Evolutionary conservation across 139 green algal genomes (phyloP).

Genomic region (Chlorella vulgaris): DNA sequence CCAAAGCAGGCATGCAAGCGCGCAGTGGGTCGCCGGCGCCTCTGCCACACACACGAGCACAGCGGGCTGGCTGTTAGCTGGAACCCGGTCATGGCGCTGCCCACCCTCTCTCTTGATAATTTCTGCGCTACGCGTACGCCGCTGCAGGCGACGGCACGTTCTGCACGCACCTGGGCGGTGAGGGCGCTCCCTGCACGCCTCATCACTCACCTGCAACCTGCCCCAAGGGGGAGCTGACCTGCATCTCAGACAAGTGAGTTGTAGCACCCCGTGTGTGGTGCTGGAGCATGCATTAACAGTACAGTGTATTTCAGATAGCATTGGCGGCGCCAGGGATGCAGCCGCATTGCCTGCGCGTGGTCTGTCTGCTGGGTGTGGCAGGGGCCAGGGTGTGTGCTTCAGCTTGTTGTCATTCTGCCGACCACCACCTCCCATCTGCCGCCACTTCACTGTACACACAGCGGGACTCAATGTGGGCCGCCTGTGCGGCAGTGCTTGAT

Average conservation of each 20-base stretch:
- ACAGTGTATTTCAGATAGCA: not conserved
- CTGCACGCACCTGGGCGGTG: not conserved
- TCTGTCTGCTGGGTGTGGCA: too few relatives aligned
- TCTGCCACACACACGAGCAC: too few relatives aligned
- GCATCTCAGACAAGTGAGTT: not conserved
- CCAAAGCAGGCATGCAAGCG: too few relatives aligned
- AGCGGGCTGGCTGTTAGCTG: not conserved
- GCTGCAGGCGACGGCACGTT: not conserved
- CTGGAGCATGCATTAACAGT: not conserved
- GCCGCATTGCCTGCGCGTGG: not conserved
- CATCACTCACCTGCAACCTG: not conserved
- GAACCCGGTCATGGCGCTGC: not conserved
- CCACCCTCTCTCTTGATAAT: not conserved
- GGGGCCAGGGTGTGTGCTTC: too few relatives aligned
- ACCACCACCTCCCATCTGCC: too few relatives aligned
- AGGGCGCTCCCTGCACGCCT: not conserved
- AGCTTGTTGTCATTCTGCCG: too few relatives aligned
- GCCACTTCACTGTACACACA: too few relatives aligned
- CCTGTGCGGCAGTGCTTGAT: too few relatives aligned
- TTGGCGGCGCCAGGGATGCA: not conserved
- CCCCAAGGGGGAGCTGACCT: not conserved
- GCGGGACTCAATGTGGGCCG: too few relatives aligned
- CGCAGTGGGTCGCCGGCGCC: too few relatives aligned
- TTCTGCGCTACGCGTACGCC: not conserved
- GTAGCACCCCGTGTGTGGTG: not conserved